Conservation (phyloP, 2,329 filamentous ascomycete species). For the Pseudogymnoascus sp. region DNA sequence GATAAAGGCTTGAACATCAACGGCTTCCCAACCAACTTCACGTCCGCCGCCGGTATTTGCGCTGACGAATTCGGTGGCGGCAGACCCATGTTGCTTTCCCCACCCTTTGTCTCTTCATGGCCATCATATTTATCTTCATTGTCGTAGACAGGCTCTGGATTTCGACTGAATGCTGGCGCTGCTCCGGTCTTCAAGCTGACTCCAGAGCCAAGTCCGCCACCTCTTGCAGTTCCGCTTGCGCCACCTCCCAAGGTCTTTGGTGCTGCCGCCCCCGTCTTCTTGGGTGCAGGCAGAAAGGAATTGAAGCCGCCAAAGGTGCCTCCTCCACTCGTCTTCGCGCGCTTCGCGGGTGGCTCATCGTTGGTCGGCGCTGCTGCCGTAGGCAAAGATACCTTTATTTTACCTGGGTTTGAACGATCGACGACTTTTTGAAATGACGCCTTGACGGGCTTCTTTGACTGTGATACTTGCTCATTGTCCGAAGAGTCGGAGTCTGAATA, state of each 20-base stretch:
- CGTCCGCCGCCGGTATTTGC: slow-evolving; percentile 51
- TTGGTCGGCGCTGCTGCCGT: slow-evolving; percentile 37
- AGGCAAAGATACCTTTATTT: slow-evolving; percentile 75
- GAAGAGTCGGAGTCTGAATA: slow-evolving; percentile 58
- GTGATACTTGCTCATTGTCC: slow-evolving; percentile 39
- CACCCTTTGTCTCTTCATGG: slow-evolving; percentile 22
- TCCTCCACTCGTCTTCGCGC: slow-evolving; percentile 51
- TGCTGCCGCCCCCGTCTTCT: slow-evolving; percentile 43
- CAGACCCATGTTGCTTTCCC: slow-evolving; percentile 28
- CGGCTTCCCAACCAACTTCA: slow-evolving; percentile 62
- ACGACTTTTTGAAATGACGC: slow-evolving; percentile 71
- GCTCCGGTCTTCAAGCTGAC: slow-evolving; percentile 77
- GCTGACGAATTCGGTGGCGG: slow-evolving; percentile 40
- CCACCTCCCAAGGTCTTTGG: slow-evolving; percentile 30
- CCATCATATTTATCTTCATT: slow-evolving; percentile 19
- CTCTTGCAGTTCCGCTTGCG: background rate
- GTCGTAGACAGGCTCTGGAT: slow-evolving; percentile 28
- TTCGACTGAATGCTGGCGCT: slow-evolving; percentile 71
- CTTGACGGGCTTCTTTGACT: slow-evolving; percentile 32
- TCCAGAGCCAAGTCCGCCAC: slow-evolving; percentile 38
- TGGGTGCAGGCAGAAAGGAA: slow-evolving; percentile 78
- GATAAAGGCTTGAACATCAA: slow-evolving; percentile 87
- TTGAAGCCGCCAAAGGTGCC: slow-evolving; percentile 71
- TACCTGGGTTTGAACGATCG: slow-evolving; percentile 71
- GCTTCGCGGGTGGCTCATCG: slow-evolving; percentile 62